A percentile compares a stretch with the other conserved stretches of the same genome.
phyloP scores from a whole-genome alignment of 164 flowering plant genomes.

The Tinospora cordifolia region DNA sequence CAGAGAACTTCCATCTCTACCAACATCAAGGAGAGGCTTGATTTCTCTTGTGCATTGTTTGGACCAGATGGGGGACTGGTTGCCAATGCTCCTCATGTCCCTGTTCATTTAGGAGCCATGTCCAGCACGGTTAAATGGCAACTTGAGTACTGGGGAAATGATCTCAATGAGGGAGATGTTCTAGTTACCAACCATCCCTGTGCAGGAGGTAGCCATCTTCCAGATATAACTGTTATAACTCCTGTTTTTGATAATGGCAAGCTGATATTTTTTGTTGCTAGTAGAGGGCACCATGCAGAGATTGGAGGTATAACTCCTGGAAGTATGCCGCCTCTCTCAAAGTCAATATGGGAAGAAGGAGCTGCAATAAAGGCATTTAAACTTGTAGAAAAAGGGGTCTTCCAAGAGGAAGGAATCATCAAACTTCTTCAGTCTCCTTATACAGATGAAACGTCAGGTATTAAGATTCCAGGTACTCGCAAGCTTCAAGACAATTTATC shows the following conservation, averaged over 20 bases:
- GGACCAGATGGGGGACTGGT: conserved; percentile 94
- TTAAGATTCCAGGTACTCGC: conserved; percentile 76
- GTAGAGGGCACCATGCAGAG: conserved; percentile 98
- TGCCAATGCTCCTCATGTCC: conserved; percentile 99
- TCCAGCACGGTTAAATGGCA: conserved; percentile 97
- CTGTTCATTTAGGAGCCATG: conserved; percentile 98
- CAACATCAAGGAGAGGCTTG: conserved; percentile 90
- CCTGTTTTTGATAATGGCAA: conserved; percentile 78
- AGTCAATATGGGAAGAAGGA: conserved; percentile 94
- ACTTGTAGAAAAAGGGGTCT: conserved; percentile 81
- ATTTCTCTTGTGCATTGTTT: conserved; percentile 96
- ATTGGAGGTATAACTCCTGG: conserved; percentile 99
- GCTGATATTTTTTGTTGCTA: conserved; percentile 89
- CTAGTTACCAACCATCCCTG: conserved; percentile 92
- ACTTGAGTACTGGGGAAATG: conserved; percentile 68
- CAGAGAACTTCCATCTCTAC: conserved; percentile 98
- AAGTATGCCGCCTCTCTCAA: conserved; percentile 99
- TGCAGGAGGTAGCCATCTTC: conserved; percentile 97
- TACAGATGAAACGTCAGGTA: conserved; percentile 35
- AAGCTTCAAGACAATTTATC: conserved; percentile 90
- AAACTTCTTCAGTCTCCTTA: conserved; percentile 62
- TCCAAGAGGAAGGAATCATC: conserved; percentile 88
- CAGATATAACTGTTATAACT: conserved; percentile 93
- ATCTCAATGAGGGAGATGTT: conserved; percentile 90
- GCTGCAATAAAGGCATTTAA: conserved; percentile 97